Base-by-base conservation (phyloP, 1,139 yeast species). In the Eremothecium sinecaudum region DNA sequence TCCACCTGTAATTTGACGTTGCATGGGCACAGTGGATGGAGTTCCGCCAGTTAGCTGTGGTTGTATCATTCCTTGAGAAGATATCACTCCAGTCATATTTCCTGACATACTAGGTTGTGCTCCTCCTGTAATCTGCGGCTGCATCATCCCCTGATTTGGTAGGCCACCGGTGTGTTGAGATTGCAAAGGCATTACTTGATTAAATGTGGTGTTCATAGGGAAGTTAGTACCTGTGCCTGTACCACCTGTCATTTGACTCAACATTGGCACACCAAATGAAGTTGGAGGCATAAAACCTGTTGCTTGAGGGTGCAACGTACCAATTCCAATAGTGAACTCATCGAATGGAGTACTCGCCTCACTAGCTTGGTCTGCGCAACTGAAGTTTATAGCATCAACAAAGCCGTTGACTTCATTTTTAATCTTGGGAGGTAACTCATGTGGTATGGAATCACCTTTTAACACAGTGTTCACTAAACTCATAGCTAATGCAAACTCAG, bases 401-500 rank as follows among this genome's bases (percentile, higher is more conserved):
- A 83, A 76, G 46, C 87, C 75, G 32, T 77, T 70, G 7, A 90
- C 96, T 58, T 90, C 97, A 53, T 83, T 82, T 47, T 65, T 65
- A 64, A 87, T 73, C 45, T 71, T 76, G 13, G 72, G 73, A 15
- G 93, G 94, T 43, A 90, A 62, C 18, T 65, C 66, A 24, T 67
- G 66, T 1, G 98, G 97, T 38, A 87, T 64, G 2, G 79, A 64
- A 39, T 79, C 82, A 17, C 95, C 94, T 48, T 75, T 75, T 47
- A 83, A 66, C 0, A 80, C 80, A 53, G 75, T 61, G 45, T 83
- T 81, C 53, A 95, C 86, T 45, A 90, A 67, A 56, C 84, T 93
- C 67, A 90, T 75, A 12, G 95, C 93, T 48, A 87, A 67, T 9
- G 94, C 94, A 64, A 90, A 90, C 56, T 90, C 97, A 0, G 98